Percentiles rank a stretch among this genome's conserved stretches.
Conservation (phyloP, 106 monocot genomes). For the Posidonia australis region DNA sequence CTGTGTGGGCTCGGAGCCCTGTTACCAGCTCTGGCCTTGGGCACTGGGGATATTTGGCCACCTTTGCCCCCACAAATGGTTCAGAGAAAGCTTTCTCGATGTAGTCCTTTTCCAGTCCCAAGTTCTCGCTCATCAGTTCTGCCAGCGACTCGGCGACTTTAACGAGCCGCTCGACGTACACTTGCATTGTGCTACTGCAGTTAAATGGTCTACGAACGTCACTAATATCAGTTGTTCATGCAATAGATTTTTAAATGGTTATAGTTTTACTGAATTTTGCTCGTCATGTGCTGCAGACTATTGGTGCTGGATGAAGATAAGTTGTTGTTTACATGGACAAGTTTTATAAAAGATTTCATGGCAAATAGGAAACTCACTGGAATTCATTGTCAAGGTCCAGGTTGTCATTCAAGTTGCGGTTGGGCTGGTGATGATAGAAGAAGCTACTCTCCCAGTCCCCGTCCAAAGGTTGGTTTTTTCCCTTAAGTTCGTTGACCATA, state of each 20-base stretch:
- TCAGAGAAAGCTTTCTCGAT: constrained; percentile 45
- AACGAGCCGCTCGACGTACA: constrained; percentile 28
- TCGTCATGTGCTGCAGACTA: too few relatives aligned
- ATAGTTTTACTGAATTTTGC: too few relatives aligned
- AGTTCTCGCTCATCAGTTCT: constrained; percentile 44
- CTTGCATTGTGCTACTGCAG: constrained; percentile 18
- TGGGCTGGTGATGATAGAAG: constrained; percentile 36
- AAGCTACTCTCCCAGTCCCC: constrained; percentile 49
- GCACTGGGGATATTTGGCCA: constrained; percentile 56
- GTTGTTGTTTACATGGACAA: too few relatives aligned
- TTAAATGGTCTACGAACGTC: too few relatives aligned
- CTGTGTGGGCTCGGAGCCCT: constrained; percentile 68
- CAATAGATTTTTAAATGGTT: too few relatives aligned
- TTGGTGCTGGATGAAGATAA: too few relatives aligned
- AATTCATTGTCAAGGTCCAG: constrained; percentile 16
- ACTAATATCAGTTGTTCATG: too few relatives aligned
- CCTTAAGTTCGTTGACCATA: constrained; percentile 20
- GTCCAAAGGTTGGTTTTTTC: constrained; percentile 3
- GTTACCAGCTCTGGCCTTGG: constrained; percentile 39
- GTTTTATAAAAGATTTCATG: neutral
- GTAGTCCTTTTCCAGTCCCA: constrained; percentile 45
- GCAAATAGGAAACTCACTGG: constrained; percentile 16
- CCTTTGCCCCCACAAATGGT: constrained; percentile 47
- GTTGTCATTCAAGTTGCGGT: constrained; percentile 21
- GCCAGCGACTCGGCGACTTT: constrained; percentile 43